Conservation (phyloP, 176 grass and related monocot species). For the Aechmea fasciata region DNA sequence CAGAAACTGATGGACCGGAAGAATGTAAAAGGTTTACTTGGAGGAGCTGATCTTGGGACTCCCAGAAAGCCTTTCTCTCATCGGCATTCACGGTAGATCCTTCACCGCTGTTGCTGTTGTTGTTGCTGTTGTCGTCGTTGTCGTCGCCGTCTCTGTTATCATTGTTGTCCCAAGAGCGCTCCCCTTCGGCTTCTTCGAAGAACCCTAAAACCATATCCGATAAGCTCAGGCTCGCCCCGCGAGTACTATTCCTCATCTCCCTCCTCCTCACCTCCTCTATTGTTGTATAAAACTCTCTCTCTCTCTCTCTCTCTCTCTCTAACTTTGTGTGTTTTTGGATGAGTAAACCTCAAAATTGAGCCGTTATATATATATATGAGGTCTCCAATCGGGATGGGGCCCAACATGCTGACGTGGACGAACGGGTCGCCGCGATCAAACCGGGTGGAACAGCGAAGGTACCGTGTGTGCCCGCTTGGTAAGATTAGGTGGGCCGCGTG, state of each 20-base stretch:
- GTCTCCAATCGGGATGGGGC: no score
- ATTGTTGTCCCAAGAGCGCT: not conserved
- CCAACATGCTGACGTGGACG: not conserved
- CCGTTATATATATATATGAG: no score
- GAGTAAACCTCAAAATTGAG: no score
- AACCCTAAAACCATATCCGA: conserved; percentile 30
- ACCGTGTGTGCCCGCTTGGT: not conserved
- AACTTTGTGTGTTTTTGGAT: not conserved
- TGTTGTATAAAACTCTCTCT: not conserved
- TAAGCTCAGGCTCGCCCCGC: conserved; percentile 22
- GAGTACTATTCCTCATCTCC: conserved; percentile 4
- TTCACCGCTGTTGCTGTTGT: conserved; percentile 11
- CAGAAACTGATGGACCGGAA: no score
- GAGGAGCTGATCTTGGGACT: conserved; percentile 14
- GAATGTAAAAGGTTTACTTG: conserved; percentile 11
- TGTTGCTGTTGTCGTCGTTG: not conserved
- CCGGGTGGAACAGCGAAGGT: not conserved
- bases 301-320: not conserved
- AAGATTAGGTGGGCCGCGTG: no score
- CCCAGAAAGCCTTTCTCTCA: conserved; percentile 21
- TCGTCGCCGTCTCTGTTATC: not conserved
- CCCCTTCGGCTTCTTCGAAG: conserved; percentile 18
- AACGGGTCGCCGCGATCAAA: not conserved
- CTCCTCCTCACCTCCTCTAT: not conserved
- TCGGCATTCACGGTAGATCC: conserved; percentile 4